A percentile compares a stretch with the other conserved stretches of the same genome.
Evolutionary conservation across 2,329 filamentous ascomycete species (phyloP).

Genomic region (Teratosphaeria viscida): DNA sequence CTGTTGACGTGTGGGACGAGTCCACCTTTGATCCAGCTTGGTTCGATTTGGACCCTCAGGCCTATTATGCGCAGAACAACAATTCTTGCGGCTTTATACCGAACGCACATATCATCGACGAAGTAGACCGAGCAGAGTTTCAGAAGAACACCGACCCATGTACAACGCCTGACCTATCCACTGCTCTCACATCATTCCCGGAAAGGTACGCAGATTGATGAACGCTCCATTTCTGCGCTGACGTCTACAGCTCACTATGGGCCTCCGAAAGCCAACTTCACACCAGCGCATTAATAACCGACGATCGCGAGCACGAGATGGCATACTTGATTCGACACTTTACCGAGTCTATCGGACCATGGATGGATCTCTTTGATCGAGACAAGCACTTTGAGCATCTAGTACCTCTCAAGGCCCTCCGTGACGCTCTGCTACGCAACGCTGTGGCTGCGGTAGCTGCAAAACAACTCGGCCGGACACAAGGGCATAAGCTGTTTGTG

Average conservation of each 20-base stretch:
- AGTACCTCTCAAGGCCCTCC: constrained; percentile 46
- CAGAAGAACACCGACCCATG: constrained; percentile 10
- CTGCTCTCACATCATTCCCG: constrained; percentile 4
- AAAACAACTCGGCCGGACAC: constrained; percentile 48
- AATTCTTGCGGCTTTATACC: constrained; percentile 25
- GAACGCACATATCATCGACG: constrained; percentile 22
- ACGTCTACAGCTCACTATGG: constrained; percentile 11
- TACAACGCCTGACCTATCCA: not conserved
- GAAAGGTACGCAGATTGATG: not conserved
- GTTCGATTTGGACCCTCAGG: constrained; percentile 22
- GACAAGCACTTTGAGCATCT: constrained; percentile 51
- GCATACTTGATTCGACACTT: constrained; percentile 52
- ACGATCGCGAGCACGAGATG: constrained; percentile 42
- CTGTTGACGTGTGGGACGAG: constrained; percentile 14
- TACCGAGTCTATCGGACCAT: constrained; percentile 49
- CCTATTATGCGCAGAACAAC: constrained; percentile 19
- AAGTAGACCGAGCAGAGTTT: constrained; percentile 20
- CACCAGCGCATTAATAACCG: constrained; percentile 24
- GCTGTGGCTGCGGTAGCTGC: constrained; percentile 52
- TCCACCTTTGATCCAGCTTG: constrained; percentile 20
- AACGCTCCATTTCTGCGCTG: not conserved
- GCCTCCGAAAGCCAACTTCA: constrained; percentile 20
- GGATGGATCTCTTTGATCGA: constrained; percentile 48
- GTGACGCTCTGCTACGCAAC: constrained; percentile 41
- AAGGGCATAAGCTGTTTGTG: constrained; percentile 40